Evolutionary conservation across 257 asterid species (phyloP).

Genomic region (Coffea canephora): DNA sequence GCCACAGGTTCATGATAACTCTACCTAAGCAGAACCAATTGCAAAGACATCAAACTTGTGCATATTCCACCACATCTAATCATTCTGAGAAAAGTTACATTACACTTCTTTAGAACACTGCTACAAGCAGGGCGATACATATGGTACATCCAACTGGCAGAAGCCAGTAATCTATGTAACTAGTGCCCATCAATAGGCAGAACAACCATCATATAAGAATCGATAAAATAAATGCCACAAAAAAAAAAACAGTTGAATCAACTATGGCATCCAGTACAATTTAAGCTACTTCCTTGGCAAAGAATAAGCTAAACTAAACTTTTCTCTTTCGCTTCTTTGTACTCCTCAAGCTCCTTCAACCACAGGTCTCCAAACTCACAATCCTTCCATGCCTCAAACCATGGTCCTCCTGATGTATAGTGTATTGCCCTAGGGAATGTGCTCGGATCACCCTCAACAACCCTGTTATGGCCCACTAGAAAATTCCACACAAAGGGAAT

Average conservation of each 20-base stretch:
- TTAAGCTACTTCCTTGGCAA: background rate
- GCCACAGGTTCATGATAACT: background rate
- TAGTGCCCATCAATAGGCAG: no score
- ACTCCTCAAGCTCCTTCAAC: conserved; percentile 76
- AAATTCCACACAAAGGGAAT: conserved; percentile 85
- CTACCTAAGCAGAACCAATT: background rate
- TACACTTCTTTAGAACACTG: no score
- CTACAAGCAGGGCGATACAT: no score
- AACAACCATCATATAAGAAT: background rate
- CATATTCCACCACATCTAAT: no score
- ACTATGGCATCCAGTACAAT: background rate
- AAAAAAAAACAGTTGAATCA: background rate
- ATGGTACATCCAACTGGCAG: no score
- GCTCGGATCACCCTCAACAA: conserved; percentile 53
- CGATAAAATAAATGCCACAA: background rate
- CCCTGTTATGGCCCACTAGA: conserved; percentile 72
- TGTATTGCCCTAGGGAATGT: conserved; percentile 73
- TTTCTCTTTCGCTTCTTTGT: conserved; percentile 31
- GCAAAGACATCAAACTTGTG: no score
- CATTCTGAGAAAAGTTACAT: no score
- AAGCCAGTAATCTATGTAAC: no score
- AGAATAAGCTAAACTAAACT: background rate
- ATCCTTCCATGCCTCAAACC: conserved; percentile 93
- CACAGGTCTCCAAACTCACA: conserved; percentile 85
- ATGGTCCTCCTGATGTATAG: conserved; percentile 86